Evolutionary conservation across 441 rosid species (phyloP).

Genomic region (Omphalea diandra): DNA sequence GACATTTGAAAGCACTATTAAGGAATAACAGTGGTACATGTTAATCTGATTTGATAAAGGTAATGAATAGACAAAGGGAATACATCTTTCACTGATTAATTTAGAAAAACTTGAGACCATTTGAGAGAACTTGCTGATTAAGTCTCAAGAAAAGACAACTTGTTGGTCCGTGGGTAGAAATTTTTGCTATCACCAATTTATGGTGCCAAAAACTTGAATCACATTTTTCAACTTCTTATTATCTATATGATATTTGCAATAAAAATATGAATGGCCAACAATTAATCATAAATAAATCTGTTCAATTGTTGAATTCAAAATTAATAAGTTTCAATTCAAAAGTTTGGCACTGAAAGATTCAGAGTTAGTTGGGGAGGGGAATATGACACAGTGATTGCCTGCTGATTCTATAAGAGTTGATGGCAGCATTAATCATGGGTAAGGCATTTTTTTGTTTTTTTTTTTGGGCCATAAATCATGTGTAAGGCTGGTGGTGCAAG

Average conservation of each 20-base stretch:
- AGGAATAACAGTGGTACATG: conserved; percentile 15
- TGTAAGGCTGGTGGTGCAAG: not conserved
- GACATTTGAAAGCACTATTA: conserved; percentile 5
- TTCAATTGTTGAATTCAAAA: no score
- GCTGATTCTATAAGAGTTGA: not conserved
- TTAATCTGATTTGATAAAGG: conserved; percentile 11
- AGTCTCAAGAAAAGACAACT: conserved; percentile 6
- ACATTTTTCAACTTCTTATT: no score
- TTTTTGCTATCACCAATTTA: no score
- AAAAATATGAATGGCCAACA: no score
- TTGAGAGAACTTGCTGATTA: conserved; percentile 19
- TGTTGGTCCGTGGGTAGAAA: not conserved
- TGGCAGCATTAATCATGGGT: not conserved
- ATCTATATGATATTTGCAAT: no score
- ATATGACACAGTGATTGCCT: not conserved
- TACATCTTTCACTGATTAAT: conserved; percentile 14
- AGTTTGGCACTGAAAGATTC: not conserved
- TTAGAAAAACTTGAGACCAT: not conserved
- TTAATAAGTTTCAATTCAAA: no score
- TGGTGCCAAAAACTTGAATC: not conserved
- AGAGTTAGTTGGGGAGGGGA: not conserved
- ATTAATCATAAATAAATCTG: no score
- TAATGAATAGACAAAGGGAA: conserved; percentile 23
- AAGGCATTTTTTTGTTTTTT: no score
- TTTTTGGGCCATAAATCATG: no score